Percentiles rank a stretch among this genome's conserved stretches.
phyloP scores from a whole-genome alignment of 2,329 filamentous ascomycete species.

The Ophiocordyceps sinensis region DNA sequence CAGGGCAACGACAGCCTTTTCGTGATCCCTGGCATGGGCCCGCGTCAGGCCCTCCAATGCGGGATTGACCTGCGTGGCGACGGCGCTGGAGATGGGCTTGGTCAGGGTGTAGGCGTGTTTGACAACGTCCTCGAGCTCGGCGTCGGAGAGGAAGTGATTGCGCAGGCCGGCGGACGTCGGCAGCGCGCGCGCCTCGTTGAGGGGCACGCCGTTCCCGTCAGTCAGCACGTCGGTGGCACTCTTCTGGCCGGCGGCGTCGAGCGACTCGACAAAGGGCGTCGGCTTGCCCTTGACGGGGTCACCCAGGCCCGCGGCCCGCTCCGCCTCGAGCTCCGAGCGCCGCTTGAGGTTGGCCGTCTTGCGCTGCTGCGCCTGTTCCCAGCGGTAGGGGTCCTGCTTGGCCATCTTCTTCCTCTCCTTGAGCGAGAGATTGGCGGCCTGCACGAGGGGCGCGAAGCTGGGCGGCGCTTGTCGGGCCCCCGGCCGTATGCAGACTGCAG shows the following conservation, averaged over 20 bases:
- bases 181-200: slow-evolving; percentile 24
- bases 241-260: slow-evolving; percentile 49
- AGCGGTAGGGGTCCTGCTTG: slow-evolving; percentile 67
- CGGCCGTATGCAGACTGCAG: slow-evolving; percentile 45
- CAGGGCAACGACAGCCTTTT: slow-evolving; percentile 60
- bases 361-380: slow-evolving; percentile 67
- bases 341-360: slow-evolving; percentile 72
- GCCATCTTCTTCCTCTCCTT: slow-evolving; percentile 50
- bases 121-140: slow-evolving; percentile 53
- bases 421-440: slow-evolving; percentile 48
- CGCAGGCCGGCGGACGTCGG: slow-evolving; percentile 40
- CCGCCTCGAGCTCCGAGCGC: slow-evolving; percentile 51
- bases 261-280: slow-evolving; percentile 73
- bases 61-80: slow-evolving; percentile 26
- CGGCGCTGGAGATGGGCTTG: slow-evolving; percentile 32
- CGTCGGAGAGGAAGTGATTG: slow-evolving; percentile 61
- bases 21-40: slow-evolving; percentile 41
- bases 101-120: slow-evolving; percentile 54
- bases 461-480: slow-evolving; percentile 28
- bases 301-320: slow-evolving; percentile 52
- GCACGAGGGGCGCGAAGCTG: slow-evolving; percentile 42
- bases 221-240: slow-evolving; percentile 17
- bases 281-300: slow-evolving; percentile 65
- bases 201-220: slow-evolving; percentile 26
- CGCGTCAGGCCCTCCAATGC: slow-evolving; percentile 18